A percentile compares a stretch with the other conserved stretches of the same genome.
Conservation (phyloP, 129 eudicot genomes). For the Cynara cardunculus region DNA sequence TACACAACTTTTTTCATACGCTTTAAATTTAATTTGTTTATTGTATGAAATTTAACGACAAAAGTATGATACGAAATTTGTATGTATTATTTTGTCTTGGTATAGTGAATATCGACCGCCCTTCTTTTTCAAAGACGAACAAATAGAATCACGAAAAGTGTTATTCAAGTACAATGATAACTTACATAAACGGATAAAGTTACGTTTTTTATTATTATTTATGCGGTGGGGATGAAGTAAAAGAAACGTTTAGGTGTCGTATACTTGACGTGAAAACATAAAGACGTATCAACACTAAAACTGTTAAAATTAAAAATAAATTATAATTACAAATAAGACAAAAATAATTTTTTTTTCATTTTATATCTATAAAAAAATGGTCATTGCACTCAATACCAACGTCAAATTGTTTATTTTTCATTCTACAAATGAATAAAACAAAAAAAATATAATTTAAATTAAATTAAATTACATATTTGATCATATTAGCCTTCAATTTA, state of each 20-base stretch:
- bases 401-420: too few species aligned
- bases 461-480: too few species aligned
- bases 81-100: not conserved
- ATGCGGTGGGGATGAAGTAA: not conserved
- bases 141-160: slow-evolving; percentile 18
- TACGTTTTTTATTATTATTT: not conserved
- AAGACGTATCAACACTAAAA: not conserved
- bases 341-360: too few species aligned
- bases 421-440: too few species aligned
- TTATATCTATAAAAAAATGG: too few species aligned
- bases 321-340: not conserved
- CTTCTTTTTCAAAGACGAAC: slow-evolving; percentile 7
- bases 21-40: not conserved
- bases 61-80: not conserved
- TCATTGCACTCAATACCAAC: too few species aligned
- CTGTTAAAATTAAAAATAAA: not conserved
- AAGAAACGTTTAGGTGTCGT: not conserved
- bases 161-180: slow-evolving; percentile 19
- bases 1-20: not conserved
- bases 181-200: not conserved
- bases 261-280: not conserved
- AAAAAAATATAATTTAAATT: too few species aligned
- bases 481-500: not conserved
- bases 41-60: not conserved
- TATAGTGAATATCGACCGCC: not conserved